Percentiles rank a stretch among this genome's conserved stretches.
phyloP scores from a whole-genome alignment of 345 rosid genomes.

The Geranium brycei region DNA sequence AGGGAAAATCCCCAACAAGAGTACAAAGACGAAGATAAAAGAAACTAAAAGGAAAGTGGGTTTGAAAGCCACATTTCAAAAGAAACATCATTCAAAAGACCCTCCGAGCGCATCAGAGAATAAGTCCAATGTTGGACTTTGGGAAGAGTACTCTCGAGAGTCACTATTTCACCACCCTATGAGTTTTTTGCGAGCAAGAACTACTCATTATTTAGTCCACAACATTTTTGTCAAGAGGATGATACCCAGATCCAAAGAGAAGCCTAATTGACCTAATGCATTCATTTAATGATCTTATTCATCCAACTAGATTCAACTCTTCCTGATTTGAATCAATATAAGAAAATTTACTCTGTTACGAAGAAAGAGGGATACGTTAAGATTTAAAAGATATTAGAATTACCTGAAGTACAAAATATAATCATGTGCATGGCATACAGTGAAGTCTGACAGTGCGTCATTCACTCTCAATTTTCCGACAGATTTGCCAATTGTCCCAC shows the following conservation, averaged over 20 bases:
- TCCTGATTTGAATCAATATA: neutral
- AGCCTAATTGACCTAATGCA: neutral
- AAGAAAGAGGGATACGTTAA: neutral
- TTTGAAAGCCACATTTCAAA: no score
- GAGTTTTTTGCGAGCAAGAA: neutral
- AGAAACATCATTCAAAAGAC: no score
- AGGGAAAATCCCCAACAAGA: no score
- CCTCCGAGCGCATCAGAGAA: no score
- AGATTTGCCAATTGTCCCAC: slow-evolving; percentile 96
- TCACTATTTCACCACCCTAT: neutral
- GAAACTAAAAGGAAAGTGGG: no score
- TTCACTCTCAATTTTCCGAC: slow-evolving; percentile 80
- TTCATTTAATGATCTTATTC: no score
- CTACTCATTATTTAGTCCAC: neutral
- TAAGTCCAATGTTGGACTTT: no score
- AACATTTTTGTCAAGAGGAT: neutral
- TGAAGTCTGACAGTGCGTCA: slow-evolving; percentile 89
- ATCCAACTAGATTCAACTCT: neutral
- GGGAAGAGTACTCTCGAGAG: no score
- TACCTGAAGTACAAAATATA: slow-evolving; percentile 90
- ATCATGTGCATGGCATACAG: slow-evolving; percentile 88
- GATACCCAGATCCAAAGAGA: neutral
- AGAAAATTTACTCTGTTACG: neutral
- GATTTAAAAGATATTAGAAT: neutral
- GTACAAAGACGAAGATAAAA: no score